Evolutionary conservation across 495 filamentous ascomycete species (phyloP), one percentile per base, ranked within the genome.

Genomic region (Hypoxylon crocopeplum): DNA sequence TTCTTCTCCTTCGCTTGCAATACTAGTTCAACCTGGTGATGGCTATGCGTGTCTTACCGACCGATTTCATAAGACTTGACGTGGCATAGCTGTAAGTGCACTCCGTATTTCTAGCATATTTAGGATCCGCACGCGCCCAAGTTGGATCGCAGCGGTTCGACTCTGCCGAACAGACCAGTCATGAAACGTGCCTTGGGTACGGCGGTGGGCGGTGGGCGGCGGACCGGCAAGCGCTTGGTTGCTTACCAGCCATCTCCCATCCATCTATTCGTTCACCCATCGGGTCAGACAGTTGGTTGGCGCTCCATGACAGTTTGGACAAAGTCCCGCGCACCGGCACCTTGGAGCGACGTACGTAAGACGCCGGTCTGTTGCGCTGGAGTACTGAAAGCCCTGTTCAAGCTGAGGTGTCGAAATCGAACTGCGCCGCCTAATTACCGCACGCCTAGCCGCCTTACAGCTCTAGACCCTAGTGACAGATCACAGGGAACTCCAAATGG

Each of bases 121-220:
- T 21, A 52, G 49, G 33, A 39, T 46, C 52, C 32, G 42, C 60
- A 64, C 21, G 60, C 60, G 60, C 54, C 54, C 37, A 24, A 44
- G 53, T 57, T 32, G 47, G 47, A 54, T 56, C 42, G 48, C 38
- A 49, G 60, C 54, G 48, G 60, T 48, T 59, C 60, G 37, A 59
- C 30, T 27, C 44, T 45, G 44, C 36, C 13, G 15, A 13, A 25
- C 27, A 64, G 30, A 8, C 53, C 53, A 58, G 42, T 58, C 34
- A 64, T 34, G 48, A 54, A 58, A 58, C 40, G 48, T 49, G 42
- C 37, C 34, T 57, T 48, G 5, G 16, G 16, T 19, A 48, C 21
- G 22, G 32, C 39, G 25, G 29, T 25, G 40, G 50, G 54, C 22
- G n/a, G n/a, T n/a, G n/a, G n/a, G n/a, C n/a, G n/a, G n/a, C n/a